Evolutionary conservation across 305 asterid genomes (phyloP).

Genomic region (Andrographis paniculata): DNA sequence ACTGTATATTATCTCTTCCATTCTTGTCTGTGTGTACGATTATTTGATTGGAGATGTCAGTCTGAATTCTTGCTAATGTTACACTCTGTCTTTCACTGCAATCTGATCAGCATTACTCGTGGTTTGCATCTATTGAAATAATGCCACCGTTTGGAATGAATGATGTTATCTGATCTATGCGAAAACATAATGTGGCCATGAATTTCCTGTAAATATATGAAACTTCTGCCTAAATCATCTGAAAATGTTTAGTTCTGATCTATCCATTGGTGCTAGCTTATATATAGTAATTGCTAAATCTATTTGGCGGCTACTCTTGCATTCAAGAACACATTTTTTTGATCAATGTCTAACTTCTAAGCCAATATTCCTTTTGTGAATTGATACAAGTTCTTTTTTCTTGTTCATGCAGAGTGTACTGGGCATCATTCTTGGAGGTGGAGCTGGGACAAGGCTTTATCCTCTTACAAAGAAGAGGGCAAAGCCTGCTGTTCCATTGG

Average conservation of each 20-base stretch:
- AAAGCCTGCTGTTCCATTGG: slow-evolving; percentile 58
- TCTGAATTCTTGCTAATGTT: no score
- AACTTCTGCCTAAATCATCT: background rate
- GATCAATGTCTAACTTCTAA: slow-evolving; percentile 4
- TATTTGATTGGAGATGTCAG: background rate
- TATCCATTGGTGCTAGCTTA: no score
- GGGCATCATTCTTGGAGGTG: slow-evolving; percentile 64
- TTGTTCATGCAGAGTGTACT: slow-evolving; percentile 42
- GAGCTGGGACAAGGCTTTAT: slow-evolving; percentile 55
- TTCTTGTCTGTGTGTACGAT: background rate
- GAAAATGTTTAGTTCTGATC: no score
- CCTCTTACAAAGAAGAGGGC: slow-evolving; percentile 62
- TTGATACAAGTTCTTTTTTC: slow-evolving; percentile 5
- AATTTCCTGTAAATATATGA: background rate
- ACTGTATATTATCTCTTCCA: slow-evolving; percentile 24
- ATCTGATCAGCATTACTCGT: no score
- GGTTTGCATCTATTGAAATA: background rate
- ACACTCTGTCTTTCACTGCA: no score
- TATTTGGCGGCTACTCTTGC: no score
- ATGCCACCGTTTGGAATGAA: no score
- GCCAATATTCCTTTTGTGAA: slow-evolving; percentile 5
- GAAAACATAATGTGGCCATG: background rate
- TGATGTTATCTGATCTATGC: background rate
- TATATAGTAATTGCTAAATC: no score
- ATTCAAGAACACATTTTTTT: slow-evolving; percentile 13